phyloP scores from a whole-genome alignment of 2,329 filamentous ascomycete genomes.

The Ascochyta pisi region DNA sequence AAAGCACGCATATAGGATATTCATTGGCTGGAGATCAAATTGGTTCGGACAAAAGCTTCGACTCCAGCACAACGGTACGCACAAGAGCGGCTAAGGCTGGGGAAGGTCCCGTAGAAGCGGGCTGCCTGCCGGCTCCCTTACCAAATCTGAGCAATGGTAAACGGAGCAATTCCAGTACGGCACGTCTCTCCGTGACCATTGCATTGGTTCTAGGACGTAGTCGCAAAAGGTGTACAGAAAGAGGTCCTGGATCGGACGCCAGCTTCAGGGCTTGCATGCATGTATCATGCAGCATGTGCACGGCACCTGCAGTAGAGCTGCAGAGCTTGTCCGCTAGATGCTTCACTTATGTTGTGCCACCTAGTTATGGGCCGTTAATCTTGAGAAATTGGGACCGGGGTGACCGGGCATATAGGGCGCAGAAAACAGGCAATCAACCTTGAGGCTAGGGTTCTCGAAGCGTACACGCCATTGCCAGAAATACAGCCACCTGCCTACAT shows the following conservation, averaged over 20 bases:
- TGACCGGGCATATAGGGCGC: background rate
- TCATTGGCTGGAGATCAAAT: background rate
- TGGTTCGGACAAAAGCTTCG: background rate
- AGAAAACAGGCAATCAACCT: background rate
- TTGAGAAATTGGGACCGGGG: background rate
- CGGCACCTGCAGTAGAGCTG: conserved; percentile 1
- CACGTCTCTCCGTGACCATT: background rate
- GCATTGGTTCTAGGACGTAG: background rate
- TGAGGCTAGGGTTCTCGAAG: too few species aligned
- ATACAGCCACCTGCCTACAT: too few species aligned
- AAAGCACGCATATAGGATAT: background rate
- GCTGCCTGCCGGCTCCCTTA: background rate
- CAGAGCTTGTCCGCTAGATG: background rate
- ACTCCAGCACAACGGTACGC: background rate
- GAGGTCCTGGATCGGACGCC: background rate
- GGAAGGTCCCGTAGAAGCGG: background rate
- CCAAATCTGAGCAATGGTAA: background rate
- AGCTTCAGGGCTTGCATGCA: background rate
- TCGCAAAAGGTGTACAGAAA: background rate
- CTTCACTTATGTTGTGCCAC: background rate
- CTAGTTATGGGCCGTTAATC: background rate
- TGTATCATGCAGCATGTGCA: background rate
- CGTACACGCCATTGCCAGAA: too few species aligned
- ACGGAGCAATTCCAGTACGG: background rate
- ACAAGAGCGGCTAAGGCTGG: background rate